These are phyloP conservation scores for Discostella stelligera DNA, from an alignment of 352 stramenopile genomes.

Conservation along the genomic window DNA sequence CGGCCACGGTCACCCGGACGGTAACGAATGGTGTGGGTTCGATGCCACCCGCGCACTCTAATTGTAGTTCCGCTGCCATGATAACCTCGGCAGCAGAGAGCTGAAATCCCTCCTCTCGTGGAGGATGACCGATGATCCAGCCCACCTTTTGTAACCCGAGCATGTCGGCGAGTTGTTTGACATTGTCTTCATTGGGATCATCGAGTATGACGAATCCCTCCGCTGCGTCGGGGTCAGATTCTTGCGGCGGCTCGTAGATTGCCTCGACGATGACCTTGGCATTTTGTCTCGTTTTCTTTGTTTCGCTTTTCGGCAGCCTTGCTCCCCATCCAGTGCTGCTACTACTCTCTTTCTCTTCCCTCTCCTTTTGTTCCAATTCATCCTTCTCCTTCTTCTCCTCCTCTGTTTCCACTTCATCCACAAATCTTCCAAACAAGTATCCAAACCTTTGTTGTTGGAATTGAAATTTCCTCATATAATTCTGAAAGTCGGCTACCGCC, in stretches of 20 bases:
- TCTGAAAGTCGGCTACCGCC: constrained; percentile 90
- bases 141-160: constrained; percentile 91
- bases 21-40: constrained; percentile 94
- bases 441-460: constrained; percentile 93
- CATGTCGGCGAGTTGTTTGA: constrained; percentile 83
- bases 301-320: constrained; percentile 49
- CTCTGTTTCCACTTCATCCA: constrained; percentile 61
- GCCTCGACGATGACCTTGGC: constrained; percentile 89
- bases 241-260: constrained; percentile 94
- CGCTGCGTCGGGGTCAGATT: constrained; percentile 71
- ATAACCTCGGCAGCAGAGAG: constrained; percentile 89
- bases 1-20: constrained; percentile 92
- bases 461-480: constrained; percentile 81
- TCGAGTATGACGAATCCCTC: constrained; percentile 91
- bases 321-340: constrained; percentile 27
- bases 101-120: constrained; percentile 93
- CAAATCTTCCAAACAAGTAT: constrained; percentile 92
- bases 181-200: constrained; percentile 85
- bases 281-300: constrained; percentile 76
- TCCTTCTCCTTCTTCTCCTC: constrained; percentile 17
- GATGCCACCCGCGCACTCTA: constrained; percentile 89
- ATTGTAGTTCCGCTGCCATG: constrained; percentile 92
- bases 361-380: background rate
- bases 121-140: constrained; percentile 96
- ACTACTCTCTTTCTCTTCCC: constrained; percentile 2